These are phyloP conservation scores for Fulvia fulva DNA, from an alignment of 2,329 filamentous ascomycete species.

Conservation along the genomic window DNA sequence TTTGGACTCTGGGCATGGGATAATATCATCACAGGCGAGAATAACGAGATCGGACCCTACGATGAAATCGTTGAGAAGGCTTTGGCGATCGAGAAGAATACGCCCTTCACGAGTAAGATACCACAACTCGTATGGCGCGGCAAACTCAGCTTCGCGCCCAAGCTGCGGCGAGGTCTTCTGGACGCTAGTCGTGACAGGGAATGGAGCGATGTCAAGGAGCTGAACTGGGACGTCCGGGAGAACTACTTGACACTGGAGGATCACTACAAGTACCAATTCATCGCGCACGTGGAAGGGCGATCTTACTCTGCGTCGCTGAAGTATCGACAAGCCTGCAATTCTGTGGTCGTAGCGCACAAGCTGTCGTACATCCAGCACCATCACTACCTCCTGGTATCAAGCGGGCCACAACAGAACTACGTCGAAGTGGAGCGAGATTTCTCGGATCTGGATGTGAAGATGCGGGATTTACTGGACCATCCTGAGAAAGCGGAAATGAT, in stretches of 20 bases:
- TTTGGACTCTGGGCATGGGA: conserved; percentile 52
- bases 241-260: conserved; percentile 25
- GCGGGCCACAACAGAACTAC: conserved; percentile 26
- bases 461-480: conserved; percentile 19
- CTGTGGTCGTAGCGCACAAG: conserved; percentile 24
- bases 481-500: conserved; percentile 22
- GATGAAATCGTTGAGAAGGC: conserved; percentile 37
- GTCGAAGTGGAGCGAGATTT: conserved; percentile 25
- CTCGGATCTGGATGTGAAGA: conserved; percentile 21
- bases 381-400: conserved; percentile 22
- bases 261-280: conserved; percentile 29
- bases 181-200: conserved; percentile 27
- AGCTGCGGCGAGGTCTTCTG: conserved; percentile 31
- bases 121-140: conserved; percentile 31
- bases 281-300: conserved; percentile 30
- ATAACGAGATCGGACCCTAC: conserved; percentile 25
- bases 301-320: conserved; percentile 29
- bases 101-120: conserved; percentile 21
- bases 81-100: conserved; percentile 15
- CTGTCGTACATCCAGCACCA: conserved; percentile 25
- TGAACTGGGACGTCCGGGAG: conserved; percentile 23
- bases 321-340: conserved; percentile 27
- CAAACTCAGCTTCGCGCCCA: conserved; percentile 25
- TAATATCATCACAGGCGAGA: conserved; percentile 44
- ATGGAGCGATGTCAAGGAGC: conserved; percentile 37